Evolutionary conservation across 2,329 filamentous ascomycete genomes (phyloP), one percentile per base, ranked within the genome.

Genomic region (Cladophialophora exuberans): DNA sequence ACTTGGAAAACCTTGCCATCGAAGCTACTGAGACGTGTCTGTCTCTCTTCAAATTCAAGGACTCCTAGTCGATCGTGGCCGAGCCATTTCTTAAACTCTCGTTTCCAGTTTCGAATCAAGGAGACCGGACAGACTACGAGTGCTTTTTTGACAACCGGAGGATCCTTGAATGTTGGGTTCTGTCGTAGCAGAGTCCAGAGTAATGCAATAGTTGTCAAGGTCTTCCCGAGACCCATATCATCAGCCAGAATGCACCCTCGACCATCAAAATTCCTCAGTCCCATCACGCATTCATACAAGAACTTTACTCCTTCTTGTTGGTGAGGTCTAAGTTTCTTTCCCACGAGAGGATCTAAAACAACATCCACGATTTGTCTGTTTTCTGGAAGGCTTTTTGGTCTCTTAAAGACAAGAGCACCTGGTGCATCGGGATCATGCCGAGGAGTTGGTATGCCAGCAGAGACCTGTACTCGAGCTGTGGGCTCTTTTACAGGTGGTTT

Each of bases 141-240:
- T 1, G 86, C 86, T 65, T 89, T 89, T 61, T 81, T 86, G 42
- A 89, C 78, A 0, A 88, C 81, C 1, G 85, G 83, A 33, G 81
- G 80, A 11, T 52, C 61, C 35, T 58, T 61, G 61, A 83, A 76
- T 4, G 88, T 76, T 0, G 86, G 85, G 64, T 86, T 88, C 65
- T 89, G 86, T 67, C 88, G 89, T 58, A 89, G 70, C 28, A 89
- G 69, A 1, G 86, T 89, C 86, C 86, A 89, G 10, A 89, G 66
- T 41, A 89, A 70, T 2, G 86, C 76, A 64, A 90, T 89, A 0
- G 86, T 89, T 64, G 89, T 86, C 28, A 89, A 67, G 1, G 87
- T 89, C 71, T 90, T 90, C 17, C 87, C 87, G 1, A 90, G 70
- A 0, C 87, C 87, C 87, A 90, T 90, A 63, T 89, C 87, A 66